Evolutionary conservation across 176 grass and related monocot species (phyloP).

Genomic region (Cymbopogon citratus): DNA sequence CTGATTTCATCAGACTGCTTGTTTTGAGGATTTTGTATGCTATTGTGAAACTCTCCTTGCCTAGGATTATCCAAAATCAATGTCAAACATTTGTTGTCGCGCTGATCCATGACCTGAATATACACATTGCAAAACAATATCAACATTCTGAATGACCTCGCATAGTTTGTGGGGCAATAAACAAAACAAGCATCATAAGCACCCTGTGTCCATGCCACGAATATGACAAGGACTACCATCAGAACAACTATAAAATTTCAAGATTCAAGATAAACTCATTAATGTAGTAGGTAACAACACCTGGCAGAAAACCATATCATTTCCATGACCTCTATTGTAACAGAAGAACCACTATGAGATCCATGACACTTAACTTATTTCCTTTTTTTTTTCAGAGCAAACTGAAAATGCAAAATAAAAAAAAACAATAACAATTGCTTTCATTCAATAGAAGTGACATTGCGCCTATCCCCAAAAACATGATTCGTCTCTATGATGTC

Average conservation of each 20-base stretch:
- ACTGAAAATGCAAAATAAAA: not conserved
- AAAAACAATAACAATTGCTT: not conserved
- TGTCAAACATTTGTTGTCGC: slow-evolving; percentile 50
- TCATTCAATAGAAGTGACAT: not conserved
- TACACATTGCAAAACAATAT: slow-evolving; percentile 8
- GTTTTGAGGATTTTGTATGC: slow-evolving; percentile 13
- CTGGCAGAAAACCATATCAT: not conserved
- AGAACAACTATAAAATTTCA: not conserved
- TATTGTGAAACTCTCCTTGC: slow-evolving; percentile 8
- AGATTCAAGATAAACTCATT: not conserved
- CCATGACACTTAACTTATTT: not conserved
- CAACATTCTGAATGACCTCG: not conserved
- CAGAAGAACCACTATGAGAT: not conserved
- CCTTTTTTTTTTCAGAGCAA: not conserved
- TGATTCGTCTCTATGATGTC: not conserved
- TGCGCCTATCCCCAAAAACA: not conserved
- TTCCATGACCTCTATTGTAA: not conserved
- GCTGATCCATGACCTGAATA: slow-evolving; percentile 60
- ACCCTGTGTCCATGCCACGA: not conserved
- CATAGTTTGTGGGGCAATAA: not conserved
- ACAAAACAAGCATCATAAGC: not conserved
- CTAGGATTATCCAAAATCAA: slow-evolving; percentile 40
- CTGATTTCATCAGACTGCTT: slow-evolving; percentile 33
- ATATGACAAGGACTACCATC: not conserved
- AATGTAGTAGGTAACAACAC: not conserved